Evolutionary conservation across 345 rosid species (phyloP).

Genomic region (Hibiscus trionum): DNA sequence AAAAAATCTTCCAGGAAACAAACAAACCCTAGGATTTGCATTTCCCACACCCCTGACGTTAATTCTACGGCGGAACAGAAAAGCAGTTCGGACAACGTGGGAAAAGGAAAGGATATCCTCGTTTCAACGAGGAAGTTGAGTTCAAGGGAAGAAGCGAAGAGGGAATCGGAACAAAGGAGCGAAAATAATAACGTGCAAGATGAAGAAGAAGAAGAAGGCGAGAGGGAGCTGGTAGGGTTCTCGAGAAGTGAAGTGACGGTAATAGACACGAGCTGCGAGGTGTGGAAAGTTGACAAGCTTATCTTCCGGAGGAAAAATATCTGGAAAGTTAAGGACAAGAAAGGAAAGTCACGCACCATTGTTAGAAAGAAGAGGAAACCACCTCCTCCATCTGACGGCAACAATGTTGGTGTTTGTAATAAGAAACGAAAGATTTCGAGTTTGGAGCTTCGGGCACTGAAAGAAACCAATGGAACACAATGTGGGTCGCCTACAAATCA

Average conservation of each 20-base stretch:
- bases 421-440: slow-evolving; percentile 46
- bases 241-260: slow-evolving; percentile 94
- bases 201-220: slow-evolving; percentile 30
- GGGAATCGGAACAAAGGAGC: slow-evolving; percentile 18
- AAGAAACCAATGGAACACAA: slow-evolving; percentile 7
- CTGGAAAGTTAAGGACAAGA: slow-evolving; percentile 87
- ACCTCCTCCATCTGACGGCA: slow-evolving; percentile 17
- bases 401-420: slow-evolving; percentile 12
- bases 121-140: slow-evolving; percentile 26
- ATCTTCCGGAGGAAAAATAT: slow-evolving; percentile 64
- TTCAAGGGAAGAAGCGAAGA: slow-evolving; percentile 21
- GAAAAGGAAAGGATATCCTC: slow-evolving; percentile 21
- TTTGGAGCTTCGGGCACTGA: slow-evolving; percentile 15
- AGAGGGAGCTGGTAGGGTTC: slow-evolving; percentile 51
- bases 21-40: slow-evolving; percentile 62
- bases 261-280: slow-evolving; percentile 70
- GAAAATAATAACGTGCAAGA: slow-evolving; percentile 18
- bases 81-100: slow-evolving; percentile 15
- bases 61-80: neutral
- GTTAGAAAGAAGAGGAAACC: slow-evolving; percentile 57
- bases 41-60: slow-evolving; percentile 12
- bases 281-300: slow-evolving; percentile 84
- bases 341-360: slow-evolving; percentile 43
- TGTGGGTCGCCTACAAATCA: slow-evolving; percentile 9
- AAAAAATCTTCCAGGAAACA: slow-evolving; percentile 66